Evolutionary conservation across 2,329 filamentous ascomycete genomes (phyloP), one percentile per base, ranked within the genome.

Genomic region (Diaporthe sp.): DNA sequence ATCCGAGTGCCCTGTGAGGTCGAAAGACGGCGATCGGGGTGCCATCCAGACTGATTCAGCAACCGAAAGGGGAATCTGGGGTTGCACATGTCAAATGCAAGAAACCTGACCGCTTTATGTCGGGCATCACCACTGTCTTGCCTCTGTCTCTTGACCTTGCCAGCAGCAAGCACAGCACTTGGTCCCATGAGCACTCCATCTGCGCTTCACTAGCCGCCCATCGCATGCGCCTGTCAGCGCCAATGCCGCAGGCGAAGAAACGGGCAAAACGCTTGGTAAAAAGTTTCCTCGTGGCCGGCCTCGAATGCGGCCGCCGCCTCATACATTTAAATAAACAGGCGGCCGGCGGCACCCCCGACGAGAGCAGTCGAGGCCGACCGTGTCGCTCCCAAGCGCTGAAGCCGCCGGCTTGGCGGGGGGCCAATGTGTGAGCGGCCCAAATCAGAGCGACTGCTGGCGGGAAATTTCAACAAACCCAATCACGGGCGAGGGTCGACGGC

Each of bases 391-490:
- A 42, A 70, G 65, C 65, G 65, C 65, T 55, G 37, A 55, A 68
- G 47, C 63, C 63, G 63, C 63, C 47, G 63, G 63, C 63, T 68
- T 68, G 61, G 60, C 60, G 17, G 31, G 20, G 39, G 39, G 61
- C 61, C 20, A 51, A 12, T 37, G 20, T 51, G 44, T 34, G 44
- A 37, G 61, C 42, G 61, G 61, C 61, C 60, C 61, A 51, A 12
- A 28, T 51, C 44, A 67, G 28, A 60, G 70, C 55, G 42, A 17
- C 39, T 37, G 42, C 47, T 44, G 49, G 44, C 44, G 22, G 31
- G 55, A 72, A 63, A 53, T 51, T n/a, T 67, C 22, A n/a, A 34
- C n/a, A 37, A 63, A 28, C 25, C 71, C 71, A 73, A 73, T 73
- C 71, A 65, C 57, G 42, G 55, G n/a, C 51, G 51, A 42, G 42